Base-by-base conservation (phyloP, 2,329 filamentous ascomycete genomes). In the Neofusicoccum kwambonambiense region DNA sequence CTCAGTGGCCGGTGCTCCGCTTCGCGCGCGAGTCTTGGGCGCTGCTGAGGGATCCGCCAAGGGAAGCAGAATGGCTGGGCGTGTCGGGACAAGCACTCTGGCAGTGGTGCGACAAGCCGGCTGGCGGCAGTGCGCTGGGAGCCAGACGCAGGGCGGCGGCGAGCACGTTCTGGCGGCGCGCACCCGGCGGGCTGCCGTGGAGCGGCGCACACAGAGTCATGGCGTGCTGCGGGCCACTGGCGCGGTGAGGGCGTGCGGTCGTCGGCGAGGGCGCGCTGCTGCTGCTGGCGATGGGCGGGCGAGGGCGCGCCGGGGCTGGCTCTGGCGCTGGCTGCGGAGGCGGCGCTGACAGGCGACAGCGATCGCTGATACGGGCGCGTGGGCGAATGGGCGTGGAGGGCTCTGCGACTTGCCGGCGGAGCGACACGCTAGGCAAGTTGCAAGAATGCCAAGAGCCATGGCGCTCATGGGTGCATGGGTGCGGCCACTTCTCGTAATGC, bases 401-500 rank as follows among this genome's bases (percentile, higher is more conserved):
- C 11, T 41, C 52, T 57, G 54, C 54, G 54, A 58, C 37, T 19
- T 47, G 58, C 47, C 45, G 58, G 58, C 58, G 58, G 58, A 62
- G 58, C 45, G 47, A 50, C 45, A 17, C 61, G 61, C 61, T 63
- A 63, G 61, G 61, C 61, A 63, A 51, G 61, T 63, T 63, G 61
- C 61, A 63, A 63, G 39, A 63, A 63, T 54, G 61, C 61, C 61
- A 63, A 63, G 61, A 63, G 47, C 19, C 61, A 63, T 63, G 61
- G 61, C 61, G 61, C 61, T 42, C 49, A 51, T 42, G 45, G 58
- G 58, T 51, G 58, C 58, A 62, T 62, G 58, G 58, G 58, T 50
- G 58, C 45, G 58, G 58, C 58, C 58, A 34, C 56, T 60, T 60
- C 56, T 60, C 56, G 58, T 62, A 62, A 62, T 51, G 58, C 58